These are phyloP conservation scores for Penicillium sp. DNA, from an alignment of 2,329 filamentous ascomycete species.

Conservation along the genomic window DNA sequence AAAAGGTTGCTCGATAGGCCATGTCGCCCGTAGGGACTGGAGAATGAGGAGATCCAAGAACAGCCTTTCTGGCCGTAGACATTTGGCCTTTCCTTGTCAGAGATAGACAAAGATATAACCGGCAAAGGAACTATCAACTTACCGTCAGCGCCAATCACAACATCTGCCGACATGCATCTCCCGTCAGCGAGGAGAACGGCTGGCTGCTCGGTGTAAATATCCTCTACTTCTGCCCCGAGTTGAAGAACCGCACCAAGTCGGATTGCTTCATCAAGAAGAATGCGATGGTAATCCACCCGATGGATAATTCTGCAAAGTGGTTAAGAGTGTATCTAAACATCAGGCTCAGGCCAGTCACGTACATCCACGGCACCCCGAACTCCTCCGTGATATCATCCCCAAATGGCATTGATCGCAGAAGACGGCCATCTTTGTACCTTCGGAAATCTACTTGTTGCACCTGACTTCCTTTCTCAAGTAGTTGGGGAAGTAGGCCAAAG, in stretches of 20 bases:
- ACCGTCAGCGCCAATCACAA: constrained; percentile 25
- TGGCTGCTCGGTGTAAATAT: constrained; percentile 4
- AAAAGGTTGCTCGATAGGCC: constrained; percentile 58
- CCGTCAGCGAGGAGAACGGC: constrained; percentile 9
- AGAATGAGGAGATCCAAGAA: constrained; percentile 42
- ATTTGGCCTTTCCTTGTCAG: constrained; percentile 13
- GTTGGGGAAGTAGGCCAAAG: constrained; percentile 16
- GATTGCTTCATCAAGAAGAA: constrained; percentile 19
- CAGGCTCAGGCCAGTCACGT: background rate
- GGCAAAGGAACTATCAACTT: background rate
- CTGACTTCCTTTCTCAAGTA: constrained; percentile 10
- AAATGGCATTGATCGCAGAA: constrained; percentile 24
- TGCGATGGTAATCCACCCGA: constrained; percentile 19
- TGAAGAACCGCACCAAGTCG: constrained; percentile 14
- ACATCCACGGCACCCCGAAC: constrained; percentile 29
- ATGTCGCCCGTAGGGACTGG: constrained; percentile 61
- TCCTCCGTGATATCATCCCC: constrained; percentile 21
- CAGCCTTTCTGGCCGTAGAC: constrained; percentile 12
- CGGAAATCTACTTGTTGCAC: constrained; percentile 20
- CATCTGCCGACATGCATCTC: constrained; percentile 15
- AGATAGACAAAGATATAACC: background rate
- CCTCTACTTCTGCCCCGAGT: constrained; percentile 6
- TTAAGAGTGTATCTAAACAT: background rate
- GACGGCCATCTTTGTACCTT: constrained; percentile 21
- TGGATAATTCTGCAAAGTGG: constrained; percentile 21